These are phyloP conservation scores for Cerioporus squamosus DNA, from an alignment of 1,284 basidiomycete genomes.

Conservation along the genomic window DNA sequence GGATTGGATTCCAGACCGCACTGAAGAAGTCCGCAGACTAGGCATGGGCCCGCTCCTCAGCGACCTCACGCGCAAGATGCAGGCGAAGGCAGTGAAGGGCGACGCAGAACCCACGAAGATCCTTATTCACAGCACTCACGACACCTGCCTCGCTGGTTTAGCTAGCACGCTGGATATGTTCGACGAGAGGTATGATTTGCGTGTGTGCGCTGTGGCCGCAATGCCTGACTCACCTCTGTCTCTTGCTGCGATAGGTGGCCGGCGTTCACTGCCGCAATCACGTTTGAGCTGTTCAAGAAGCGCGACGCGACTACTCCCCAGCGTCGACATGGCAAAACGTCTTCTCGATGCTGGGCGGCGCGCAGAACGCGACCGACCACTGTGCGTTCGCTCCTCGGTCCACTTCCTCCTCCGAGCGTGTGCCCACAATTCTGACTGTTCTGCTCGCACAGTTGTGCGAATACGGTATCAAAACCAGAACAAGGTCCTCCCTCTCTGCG, in stretches of 20 bases:
- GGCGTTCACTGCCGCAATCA: conserved; percentile 72
- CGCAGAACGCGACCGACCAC: conserved; percentile 36
- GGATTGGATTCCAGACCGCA: conserved; percentile 54
- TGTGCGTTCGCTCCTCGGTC: conserved; percentile 43
- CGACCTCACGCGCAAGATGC: conserved; percentile 67
- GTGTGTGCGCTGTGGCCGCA: conserved; percentile 11
- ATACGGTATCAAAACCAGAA: conserved; percentile 79
- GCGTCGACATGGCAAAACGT: conserved; percentile 34
- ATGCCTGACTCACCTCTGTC: background rate
- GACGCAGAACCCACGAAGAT: conserved; percentile 58
- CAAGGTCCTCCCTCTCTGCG: conserved; percentile 69
- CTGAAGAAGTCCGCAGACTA: conserved; percentile 74
- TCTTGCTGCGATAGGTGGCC: conserved; percentile 59
- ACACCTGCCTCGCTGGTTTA: conserved; percentile 75
- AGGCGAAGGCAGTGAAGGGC: conserved; percentile 50
- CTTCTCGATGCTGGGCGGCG: conserved; percentile 29
- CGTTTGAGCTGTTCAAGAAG: conserved; percentile 72
- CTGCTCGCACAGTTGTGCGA: conserved; percentile 57
- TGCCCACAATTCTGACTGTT: no score
- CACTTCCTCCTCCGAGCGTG: no score
- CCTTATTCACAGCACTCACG: conserved; percentile 76
- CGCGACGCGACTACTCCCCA: conserved; percentile 18
- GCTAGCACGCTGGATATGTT: conserved; percentile 75
- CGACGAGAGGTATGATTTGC: conserved; percentile 59
- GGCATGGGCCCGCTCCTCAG: conserved; percentile 78